Evolutionary conservation across 2,329 filamentous ascomycete species (phyloP).

Genomic region (Eurotiales sp.): DNA sequence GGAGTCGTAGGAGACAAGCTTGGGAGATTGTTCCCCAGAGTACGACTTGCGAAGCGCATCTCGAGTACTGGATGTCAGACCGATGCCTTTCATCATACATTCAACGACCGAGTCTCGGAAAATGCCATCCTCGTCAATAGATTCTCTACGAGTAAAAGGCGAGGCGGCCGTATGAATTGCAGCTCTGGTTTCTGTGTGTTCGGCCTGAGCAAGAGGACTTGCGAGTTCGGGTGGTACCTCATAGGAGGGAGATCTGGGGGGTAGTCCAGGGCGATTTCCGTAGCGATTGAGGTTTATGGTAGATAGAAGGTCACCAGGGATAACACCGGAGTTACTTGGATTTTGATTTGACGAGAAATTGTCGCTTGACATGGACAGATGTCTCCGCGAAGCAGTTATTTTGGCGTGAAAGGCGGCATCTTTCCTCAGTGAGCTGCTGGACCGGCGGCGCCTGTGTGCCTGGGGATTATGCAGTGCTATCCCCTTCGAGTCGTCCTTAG

Average conservation of each 20-base stretch:
- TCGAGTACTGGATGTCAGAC: constrained; percentile 64
- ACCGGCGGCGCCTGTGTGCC: constrained; percentile 63
- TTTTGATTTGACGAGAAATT: constrained; percentile 8
- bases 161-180: constrained; percentile 25
- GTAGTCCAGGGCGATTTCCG: constrained; percentile 47
- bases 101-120: constrained; percentile 89
- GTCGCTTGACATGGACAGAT: constrained; percentile 18
- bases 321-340: constrained; percentile 45
- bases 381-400: constrained; percentile 42
- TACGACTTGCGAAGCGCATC: constrained; percentile 61
- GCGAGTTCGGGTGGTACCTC: constrained; percentile 26
- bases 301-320: constrained; percentile 74
- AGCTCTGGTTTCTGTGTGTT: constrained; percentile 34
- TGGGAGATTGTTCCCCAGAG: constrained; percentile 81
- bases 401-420: constrained; percentile 72
- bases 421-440: constrained; percentile 71
- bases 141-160: constrained; percentile 67
- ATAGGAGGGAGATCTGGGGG: background rate
- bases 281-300: constrained; percentile 69
- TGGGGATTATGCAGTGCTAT: constrained; percentile 88
- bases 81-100: constrained; percentile 93
- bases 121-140: constrained; percentile 78
- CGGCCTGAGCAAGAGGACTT: constrained; percentile 37
- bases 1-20: constrained; percentile 78
- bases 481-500: constrained; percentile 81